Conservation (phyloP, 352 stramenopile genomes). For the Phytophthora gonapodyides region DNA sequence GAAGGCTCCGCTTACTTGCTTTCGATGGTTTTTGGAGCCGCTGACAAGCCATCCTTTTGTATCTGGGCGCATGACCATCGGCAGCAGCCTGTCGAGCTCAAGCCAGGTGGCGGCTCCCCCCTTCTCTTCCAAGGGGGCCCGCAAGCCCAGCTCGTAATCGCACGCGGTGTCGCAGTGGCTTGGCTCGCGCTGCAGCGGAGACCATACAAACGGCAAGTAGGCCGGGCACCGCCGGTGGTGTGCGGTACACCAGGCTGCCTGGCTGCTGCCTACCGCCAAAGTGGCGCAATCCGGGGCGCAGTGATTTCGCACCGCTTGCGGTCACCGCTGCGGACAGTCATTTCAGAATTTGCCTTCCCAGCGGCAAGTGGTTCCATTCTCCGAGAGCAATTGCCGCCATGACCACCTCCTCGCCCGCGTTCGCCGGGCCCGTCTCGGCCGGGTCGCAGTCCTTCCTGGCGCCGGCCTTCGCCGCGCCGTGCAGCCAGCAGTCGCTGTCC, state of each 20-base stretch:
- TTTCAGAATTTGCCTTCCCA: conserved; percentile 41
- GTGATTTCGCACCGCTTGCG: conserved; percentile 40
- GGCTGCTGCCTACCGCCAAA: conserved; percentile 5
- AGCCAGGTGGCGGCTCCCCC: neutral
- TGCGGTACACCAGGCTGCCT: neutral
- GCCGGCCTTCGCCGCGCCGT: conserved; percentile 29
- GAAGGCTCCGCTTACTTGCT: no score
- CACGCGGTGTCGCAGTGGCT: conserved; percentile 25
- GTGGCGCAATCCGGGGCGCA: conserved; percentile 29
- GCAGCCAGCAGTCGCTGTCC: conserved; percentile 37
- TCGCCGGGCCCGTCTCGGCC: conserved; percentile 6
- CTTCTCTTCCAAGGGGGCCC: conserved; percentile 9
- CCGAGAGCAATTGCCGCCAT: conserved; percentile 7
- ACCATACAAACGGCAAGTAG: conserved; percentile 30
- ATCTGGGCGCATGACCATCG: neutral
- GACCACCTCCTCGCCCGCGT: conserved; percentile 32
- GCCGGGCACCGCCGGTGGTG: neutral
- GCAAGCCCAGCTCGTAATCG: conserved; percentile 27
- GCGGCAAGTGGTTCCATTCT: conserved; percentile 14
- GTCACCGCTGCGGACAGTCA: conserved; percentile 17
- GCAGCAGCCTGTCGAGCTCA: neutral
- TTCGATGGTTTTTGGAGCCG: no score
- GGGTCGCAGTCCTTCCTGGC: conserved; percentile 35
- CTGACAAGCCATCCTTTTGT: neutral
- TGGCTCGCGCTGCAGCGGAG: neutral